Evolutionary conservation across 2,329 filamentous ascomycete species (phyloP).

Genomic region (Sphaerostilbella broomeana): DNA sequence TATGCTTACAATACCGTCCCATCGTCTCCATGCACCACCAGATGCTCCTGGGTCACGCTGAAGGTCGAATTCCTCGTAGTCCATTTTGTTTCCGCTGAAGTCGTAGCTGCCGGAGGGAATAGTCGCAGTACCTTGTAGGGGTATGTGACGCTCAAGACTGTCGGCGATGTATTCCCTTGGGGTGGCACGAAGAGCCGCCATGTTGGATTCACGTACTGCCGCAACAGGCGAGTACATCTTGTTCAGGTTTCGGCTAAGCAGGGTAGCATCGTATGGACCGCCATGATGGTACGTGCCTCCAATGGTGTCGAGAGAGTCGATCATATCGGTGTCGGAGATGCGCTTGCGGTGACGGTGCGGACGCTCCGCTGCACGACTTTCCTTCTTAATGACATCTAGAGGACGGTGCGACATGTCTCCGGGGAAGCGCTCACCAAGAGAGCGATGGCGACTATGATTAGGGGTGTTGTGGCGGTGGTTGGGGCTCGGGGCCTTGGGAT

Average conservation of each 20-base stretch:
- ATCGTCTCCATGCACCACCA: conserved; percentile 73
- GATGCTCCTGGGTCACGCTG: conserved; percentile 64
- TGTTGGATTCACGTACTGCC: conserved; percentile 66
- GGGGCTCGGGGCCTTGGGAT: neutral
- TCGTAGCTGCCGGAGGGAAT: conserved; percentile 70
- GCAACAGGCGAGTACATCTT: conserved; percentile 63
- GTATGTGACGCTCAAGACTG: conserved; percentile 64
- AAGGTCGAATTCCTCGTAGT: conserved; percentile 77
- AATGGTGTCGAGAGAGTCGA: conserved; percentile 71
- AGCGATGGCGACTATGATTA: conserved; percentile 14
- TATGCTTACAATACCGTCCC: conserved; percentile 64
- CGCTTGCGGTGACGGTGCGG: conserved; percentile 61
- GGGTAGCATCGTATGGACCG: conserved; percentile 81
- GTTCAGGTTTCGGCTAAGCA: conserved; percentile 64
- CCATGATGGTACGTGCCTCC: conserved; percentile 75
- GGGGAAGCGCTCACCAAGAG: conserved; percentile 42
- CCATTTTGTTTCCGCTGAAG: conserved; percentile 60
- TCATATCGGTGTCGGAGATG: conserved; percentile 64
- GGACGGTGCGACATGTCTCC: conserved; percentile 61
- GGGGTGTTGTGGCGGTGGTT: conserved; percentile 3
- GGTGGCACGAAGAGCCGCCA: conserved; percentile 72
- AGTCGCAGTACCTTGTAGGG: conserved; percentile 70
- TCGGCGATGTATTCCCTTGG: conserved; percentile 72
- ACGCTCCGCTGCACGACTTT: conserved; percentile 59
- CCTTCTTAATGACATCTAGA: conserved; percentile 57